Base-by-base conservation (phyloP, 768 basidiomycete genomes). In the Trametes gibbosa region DNA sequence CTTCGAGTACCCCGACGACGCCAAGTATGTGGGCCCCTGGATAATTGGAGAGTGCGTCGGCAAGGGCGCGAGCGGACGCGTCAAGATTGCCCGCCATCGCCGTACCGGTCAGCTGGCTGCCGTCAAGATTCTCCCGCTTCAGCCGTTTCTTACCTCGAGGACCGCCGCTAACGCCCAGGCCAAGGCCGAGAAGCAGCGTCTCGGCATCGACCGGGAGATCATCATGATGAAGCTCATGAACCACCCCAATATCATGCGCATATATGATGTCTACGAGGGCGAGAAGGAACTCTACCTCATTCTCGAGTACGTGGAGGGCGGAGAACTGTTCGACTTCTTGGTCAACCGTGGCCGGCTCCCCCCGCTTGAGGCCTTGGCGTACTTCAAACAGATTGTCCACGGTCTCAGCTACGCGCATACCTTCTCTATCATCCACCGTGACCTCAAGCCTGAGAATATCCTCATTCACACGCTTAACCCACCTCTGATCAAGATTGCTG, bases 161-260 rank as follows among this genome's bases (percentile, higher is more conserved):
- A 80, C 81, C 19, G 87, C 88, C 56, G 71, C 86, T 61, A 81
- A 81, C 6, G 83, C 84, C 39, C 83, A 84, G 64, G 86, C 83
- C 3, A 90, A 88, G 74, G 81, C 83, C 2, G 89, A 93, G 62
- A 92, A 92, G 72, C 85, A 87, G 62, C 83, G 89, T 59, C 82
- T 95, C 47, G 89, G 91, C 3, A 89, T 98, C 59, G 94, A 97
- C 71, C 79, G 92, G 63, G 95, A 98, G 73, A 96, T 98, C 61
- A 92, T 91, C 56, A 95, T 98, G 87, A 96, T 98, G 95, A 98
- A 98, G 73, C 88, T 98, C 66, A 95, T 98, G 87, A 92, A 95
- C 68, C 95, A 98, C 70, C 95, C 94, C 1, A 97, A 97, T 74
- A 93, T 98, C 66, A 84, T 98, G 79, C 86, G 89, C 61, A 87